Conservation (phyloP, 257 asterid genomes). For the Solanum habrochaites region DNA sequence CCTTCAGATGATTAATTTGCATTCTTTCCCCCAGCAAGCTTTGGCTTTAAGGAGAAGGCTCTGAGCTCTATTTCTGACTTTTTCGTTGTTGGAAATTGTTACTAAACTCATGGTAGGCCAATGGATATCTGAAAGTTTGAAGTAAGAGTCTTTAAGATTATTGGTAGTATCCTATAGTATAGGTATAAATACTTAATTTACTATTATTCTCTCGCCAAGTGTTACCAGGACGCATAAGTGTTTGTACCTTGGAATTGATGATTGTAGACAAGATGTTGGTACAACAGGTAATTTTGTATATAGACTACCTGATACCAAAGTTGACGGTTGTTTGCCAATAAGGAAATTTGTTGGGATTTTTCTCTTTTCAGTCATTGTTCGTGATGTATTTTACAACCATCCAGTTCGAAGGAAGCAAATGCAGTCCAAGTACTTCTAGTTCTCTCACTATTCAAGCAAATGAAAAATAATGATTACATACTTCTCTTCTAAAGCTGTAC, state of each 20-base stretch:
- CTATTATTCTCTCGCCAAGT: constrained; percentile 6
- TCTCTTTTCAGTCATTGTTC: constrained; percentile 47
- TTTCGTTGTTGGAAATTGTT: not conserved
- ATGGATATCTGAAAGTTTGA: not conserved
- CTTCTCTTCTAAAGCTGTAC: not conserved
- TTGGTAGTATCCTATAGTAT: not conserved
- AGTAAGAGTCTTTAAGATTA: not conserved
- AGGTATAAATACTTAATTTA: not conserved
- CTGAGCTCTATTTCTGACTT: not conserved
- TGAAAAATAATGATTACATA: not conserved
- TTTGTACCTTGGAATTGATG: constrained; percentile 69
- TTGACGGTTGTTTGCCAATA: not conserved
- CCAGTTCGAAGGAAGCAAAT: constrained; percentile 89
- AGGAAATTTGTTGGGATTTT: not conserved
- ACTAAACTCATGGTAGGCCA: not conserved
- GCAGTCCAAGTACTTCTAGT: constrained; percentile 55
- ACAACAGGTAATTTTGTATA: constrained; percentile 52
- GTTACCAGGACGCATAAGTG: constrained; percentile 59
- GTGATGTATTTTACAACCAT: constrained; percentile 85
- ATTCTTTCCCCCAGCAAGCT: not conserved
- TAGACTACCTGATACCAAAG: not conserved
- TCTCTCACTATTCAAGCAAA: not conserved
- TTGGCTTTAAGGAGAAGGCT: not conserved
- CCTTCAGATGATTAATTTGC: not conserved
- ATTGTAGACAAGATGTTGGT: constrained; percentile 70